Conservation (phyloP, 345 rosid genomes). For the Abelmoschus esculentus region DNA sequence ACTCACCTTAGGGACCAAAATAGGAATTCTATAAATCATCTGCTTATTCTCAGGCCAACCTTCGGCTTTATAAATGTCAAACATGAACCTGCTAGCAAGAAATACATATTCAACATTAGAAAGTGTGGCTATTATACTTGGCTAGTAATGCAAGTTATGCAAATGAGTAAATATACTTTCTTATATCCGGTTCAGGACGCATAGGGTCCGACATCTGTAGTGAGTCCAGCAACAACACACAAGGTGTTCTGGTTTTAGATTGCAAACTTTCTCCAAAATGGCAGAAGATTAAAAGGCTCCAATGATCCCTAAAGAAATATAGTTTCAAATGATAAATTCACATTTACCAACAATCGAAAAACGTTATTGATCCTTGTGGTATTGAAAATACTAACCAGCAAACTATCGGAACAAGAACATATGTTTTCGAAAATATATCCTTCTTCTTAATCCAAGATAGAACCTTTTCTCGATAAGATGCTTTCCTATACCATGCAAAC, state of each 20-base stretch:
- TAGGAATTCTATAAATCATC: conserved; percentile 38
- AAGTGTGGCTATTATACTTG: background rate
- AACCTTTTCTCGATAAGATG: conserved; percentile 27
- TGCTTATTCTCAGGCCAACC: conserved; percentile 38
- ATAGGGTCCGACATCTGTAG: conserved; percentile 40
- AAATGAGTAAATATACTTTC: conserved; percentile 33
- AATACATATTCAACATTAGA: background rate
- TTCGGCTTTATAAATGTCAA: conserved; percentile 43
- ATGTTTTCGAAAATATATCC: conserved; percentile 50
- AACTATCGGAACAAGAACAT: conserved; percentile 66
- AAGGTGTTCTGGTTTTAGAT: conserved; percentile 34
- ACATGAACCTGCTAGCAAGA: conserved; percentile 44
- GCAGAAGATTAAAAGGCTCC: conserved; percentile 71
- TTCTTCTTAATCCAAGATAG: conserved; percentile 44
- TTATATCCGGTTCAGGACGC: conserved; percentile 50
- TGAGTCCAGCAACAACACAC: conserved; percentile 67
- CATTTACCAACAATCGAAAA: background rate
- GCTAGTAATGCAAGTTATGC: background rate
- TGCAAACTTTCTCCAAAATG: conserved; percentile 47
- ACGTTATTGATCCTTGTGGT: background rate
- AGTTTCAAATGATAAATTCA: conserved; percentile 13
- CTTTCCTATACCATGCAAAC: conserved; percentile 44
- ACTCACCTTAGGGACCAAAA: conserved; percentile 49
- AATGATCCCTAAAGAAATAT: conserved; percentile 45
- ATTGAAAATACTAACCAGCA: conserved; percentile 34